These are phyloP conservation scores for Coccomyxa sp. DNA, from an alignment of 139 green algal genomes.

Conservation along the genomic window DNA sequence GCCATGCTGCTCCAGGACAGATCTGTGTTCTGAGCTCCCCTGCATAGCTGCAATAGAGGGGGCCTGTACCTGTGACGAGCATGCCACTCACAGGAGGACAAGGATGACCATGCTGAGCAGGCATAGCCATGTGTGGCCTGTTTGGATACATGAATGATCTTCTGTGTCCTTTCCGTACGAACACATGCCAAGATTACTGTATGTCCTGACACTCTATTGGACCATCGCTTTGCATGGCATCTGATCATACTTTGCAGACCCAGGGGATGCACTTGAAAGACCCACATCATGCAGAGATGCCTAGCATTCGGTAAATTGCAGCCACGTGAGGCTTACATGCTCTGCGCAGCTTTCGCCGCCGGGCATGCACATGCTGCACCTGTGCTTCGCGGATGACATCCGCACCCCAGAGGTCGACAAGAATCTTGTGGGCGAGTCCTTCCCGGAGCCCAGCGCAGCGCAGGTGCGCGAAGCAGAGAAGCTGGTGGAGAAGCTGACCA, in stretches of 20 bases:
- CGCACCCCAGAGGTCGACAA: conserved; percentile 33
- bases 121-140: too few species aligned
- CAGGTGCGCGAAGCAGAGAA: conserved; percentile 17
- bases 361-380: conserved; percentile 43
- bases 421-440: conserved; percentile 11
- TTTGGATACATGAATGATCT: too few species aligned
- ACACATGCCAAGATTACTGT: too few species aligned
- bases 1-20: too few species aligned
- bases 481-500: conserved; percentile 18
- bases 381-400: conserved; percentile 50
- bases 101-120: too few species aligned
- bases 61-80: too few species aligned
- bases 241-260: neutral
- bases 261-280: neutral
- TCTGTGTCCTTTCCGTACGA: too few species aligned
- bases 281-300: too few species aligned
- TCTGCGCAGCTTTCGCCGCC: conserved; percentile 23
- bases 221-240: neutral
- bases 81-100: too few species aligned
- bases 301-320: too few species aligned
- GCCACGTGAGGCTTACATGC: too few species aligned
- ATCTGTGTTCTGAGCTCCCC: too few species aligned
- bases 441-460: neutral
- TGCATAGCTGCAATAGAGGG: neutral
- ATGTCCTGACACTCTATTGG: neutral